phyloP scores from a whole-genome alignment of 176 grass and related monocot species.

The Rhynchospora tenuis region DNA sequence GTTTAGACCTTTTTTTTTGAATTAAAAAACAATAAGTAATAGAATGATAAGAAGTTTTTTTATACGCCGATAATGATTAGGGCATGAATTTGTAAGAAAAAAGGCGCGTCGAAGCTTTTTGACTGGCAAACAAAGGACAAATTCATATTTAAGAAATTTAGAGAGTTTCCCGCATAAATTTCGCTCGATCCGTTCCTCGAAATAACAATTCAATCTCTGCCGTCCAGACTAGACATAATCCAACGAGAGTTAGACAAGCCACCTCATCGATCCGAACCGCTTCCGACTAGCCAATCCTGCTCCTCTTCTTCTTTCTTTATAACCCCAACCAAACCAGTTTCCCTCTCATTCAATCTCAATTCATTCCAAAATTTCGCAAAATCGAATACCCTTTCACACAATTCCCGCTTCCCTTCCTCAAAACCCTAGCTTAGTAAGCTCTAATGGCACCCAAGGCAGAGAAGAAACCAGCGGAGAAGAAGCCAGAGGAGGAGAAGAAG shows the following conservation, averaged over 20 bases:
- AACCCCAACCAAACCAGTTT: neutral
- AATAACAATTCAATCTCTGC: neutral
- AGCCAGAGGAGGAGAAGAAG: neutral
- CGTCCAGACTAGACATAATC: neutral
- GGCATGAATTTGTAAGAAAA: too few species aligned
- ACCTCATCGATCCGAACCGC: neutral
- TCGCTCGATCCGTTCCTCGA: neutral
- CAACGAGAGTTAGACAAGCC: neutral
- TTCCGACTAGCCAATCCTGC: neutral
- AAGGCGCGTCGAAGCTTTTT: too few species aligned
- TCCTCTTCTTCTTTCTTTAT: neutral
- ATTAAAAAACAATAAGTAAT: too few species aligned
- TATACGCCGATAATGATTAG: too few species aligned
- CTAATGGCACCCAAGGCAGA: neutral
- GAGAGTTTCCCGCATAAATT: neutral
- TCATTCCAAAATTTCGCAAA: neutral
- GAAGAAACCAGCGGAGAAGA: constrained; percentile 3
- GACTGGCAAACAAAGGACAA: neutral
- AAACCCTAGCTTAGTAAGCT: neutral
- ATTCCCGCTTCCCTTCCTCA: neutral
- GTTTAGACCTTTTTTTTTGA: too few species aligned
- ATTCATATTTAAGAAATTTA: neutral
- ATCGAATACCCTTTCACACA: neutral
- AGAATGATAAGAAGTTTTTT: too few species aligned
- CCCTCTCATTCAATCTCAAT: neutral